Base-by-base conservation (phyloP, 768 basidiomycete genomes). In the Russula lepida region DNA sequence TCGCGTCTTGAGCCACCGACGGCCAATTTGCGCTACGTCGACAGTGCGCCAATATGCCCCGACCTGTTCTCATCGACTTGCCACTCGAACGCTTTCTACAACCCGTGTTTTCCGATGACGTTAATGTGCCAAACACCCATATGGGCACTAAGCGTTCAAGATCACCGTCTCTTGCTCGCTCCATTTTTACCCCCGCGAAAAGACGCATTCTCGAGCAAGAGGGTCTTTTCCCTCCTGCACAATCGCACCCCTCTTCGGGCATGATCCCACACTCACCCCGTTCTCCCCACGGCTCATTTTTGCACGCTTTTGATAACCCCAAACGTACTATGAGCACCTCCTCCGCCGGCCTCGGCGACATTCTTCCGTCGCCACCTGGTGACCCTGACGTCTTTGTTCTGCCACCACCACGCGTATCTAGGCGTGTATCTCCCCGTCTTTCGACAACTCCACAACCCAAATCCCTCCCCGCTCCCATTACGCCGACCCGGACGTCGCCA, bases 181-280 rank as follows among this genome's bases (percentile, higher is more conserved):
- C 63, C 32, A 57, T 54, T 49, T 60, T 64, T 43, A 64, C n/a
- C 46, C 66, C 66, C 19, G 64, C 64, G 21, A 66, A 66, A 49
- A 60, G 66, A 17, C 66, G 66, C 11, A 66, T 66, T 28, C 64
- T 66, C 30, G 66, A 50, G 53, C 66, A 66, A 41, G 66, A 65
- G 54, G 57, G 64, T 39, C 57, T 62, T 48, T 47, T 66, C 12
- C 46, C 32, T 47, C 54, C 66, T 19, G 41, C 60, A 12, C 57
- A 58, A 23, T 54, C 66, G 43, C 59, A 33, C 11, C 50, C 59
- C 28, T 46, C 43, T 47, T 27, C 63, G 15, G 23, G 25, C 28
- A 46, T 51, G n/a, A 39, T 23, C 39, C n/a, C 17, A 2, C 50
- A 35, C 44, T 51, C 63, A 7, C 46, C 23, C 35, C 49, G 44